Base-by-base conservation (phyloP, 2,329 filamentous ascomycete species). In the Drechslera avenae region DNA sequence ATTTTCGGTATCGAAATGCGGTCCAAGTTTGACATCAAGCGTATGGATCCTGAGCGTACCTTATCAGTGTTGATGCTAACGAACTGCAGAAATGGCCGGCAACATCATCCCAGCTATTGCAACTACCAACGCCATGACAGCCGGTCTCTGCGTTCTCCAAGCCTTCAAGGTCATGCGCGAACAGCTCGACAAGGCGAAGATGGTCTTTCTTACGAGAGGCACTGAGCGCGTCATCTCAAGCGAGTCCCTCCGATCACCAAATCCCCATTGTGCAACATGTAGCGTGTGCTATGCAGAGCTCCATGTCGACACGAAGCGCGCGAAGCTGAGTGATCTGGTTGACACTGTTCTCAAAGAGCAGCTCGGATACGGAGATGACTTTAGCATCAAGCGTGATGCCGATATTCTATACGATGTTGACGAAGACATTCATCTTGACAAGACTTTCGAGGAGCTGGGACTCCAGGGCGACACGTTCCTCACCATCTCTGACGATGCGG, bases 61-160 rank as follows among this genome's bases (percentile, higher is more conserved):
- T 10, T n/a, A 5, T 28, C 10, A 10, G 17, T 17, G 17, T 6
- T 14, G 12, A 23, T 46, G 36, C 51, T 58, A 33, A 64, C 50
- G 21, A 17, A 4, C 14, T 17, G 41, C 54, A 82, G 89, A 99
- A 75, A 99, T 97, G 93, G 94, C 94, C 3, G 94, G 94, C 46
- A 99, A 99, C 71, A 99, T 99, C 65, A 99, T 99, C 54, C 94
- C 94, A 1, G 94, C 94, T 2, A 99, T 99, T 69, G 94, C 94
- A 4, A 99, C 94, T 0, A 97, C 94, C 0, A 99, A 99, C 72
- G 94, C 94, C 13, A 96, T 97, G 72, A 93, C 94, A 1, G 94
- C 94, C 13, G 89, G 91, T 10, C 82, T 99, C 8, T 97, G 92
- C 68, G 91, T 97, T 5, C 78, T 99, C 19, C 88, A 97, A 72